phyloP scores from a whole-genome alignment of 768 basidiomycete species.

The Butyriboletus loyo region DNA sequence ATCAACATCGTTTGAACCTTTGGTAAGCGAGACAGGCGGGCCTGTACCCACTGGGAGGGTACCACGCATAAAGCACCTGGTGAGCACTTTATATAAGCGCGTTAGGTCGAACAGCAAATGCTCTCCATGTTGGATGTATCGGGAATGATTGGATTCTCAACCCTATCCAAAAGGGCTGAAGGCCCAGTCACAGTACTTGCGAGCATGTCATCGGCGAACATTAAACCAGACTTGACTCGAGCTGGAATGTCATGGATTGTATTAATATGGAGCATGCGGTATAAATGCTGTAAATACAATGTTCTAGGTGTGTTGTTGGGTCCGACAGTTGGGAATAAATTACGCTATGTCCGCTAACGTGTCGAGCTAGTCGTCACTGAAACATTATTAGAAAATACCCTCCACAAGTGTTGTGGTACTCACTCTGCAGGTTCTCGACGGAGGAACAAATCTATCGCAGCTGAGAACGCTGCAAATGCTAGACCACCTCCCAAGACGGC shows the following conservation, averaged over 20 bases:
- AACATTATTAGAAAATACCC: slow-evolving; percentile 5
- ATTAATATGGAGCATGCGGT: slow-evolving; percentile 13
- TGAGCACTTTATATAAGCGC: background rate
- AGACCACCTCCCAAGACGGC: slow-evolving; percentile 85
- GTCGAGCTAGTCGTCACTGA: slow-evolving; percentile 39
- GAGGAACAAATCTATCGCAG: slow-evolving; percentile 80
- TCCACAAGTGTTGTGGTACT: slow-evolving; percentile 22
- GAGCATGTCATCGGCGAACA: background rate
- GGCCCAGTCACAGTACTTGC: background rate
- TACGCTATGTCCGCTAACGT: slow-evolving; percentile 2
- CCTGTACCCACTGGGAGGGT: too few relatives aligned
- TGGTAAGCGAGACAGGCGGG: background rate
- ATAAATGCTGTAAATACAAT: slow-evolving; percentile 19
- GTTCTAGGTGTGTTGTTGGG: slow-evolving; percentile 8
- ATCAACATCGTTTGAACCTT: background rate
- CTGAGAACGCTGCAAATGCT: slow-evolving; percentile 92
- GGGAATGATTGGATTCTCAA: too few relatives aligned
- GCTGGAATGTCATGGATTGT: slow-evolving; percentile 5
- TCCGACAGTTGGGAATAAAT: slow-evolving; percentile 17
- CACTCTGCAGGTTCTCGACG: slow-evolving; percentile 79
- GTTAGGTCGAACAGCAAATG: background rate
- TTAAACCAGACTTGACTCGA: background rate
- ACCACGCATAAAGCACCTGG: too few relatives aligned
- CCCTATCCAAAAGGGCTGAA: background rate
- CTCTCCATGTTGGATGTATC: background rate